phyloP scores from a whole-genome alignment of 2,329 filamentous ascomycete species.

The Parastagonospora nodorum region DNA sequence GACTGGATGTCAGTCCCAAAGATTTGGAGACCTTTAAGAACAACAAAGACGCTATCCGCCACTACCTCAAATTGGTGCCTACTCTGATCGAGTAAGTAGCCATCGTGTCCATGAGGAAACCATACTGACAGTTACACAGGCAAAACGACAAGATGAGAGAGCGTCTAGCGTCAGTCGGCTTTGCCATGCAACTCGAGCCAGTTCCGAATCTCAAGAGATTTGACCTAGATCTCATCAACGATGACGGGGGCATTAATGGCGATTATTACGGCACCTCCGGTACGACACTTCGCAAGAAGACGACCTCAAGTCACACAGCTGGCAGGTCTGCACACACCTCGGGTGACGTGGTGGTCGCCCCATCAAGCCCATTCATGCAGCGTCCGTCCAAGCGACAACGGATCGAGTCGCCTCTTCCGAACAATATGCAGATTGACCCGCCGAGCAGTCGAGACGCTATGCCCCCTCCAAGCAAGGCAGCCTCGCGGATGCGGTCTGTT shows the following conservation, averaged over 20 bases:
- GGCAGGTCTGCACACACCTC: conserved; percentile 25
- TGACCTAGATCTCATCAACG: conserved; percentile 11
- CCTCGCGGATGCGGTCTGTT: conserved; percentile 34
- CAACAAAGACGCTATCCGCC: conserved; percentile 29
- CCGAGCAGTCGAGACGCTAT: conserved; percentile 42
- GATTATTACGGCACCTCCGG: background rate
- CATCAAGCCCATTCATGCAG: conserved; percentile 15
- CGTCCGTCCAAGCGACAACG: conserved; percentile 41
- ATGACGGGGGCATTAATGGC: conserved; percentile 9
- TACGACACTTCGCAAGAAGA: conserved; percentile 15
- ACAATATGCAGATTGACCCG: conserved; percentile 15
- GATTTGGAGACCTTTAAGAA: conserved; percentile 26
- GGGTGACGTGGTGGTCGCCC: conserved; percentile 5
- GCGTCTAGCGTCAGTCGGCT: conserved; percentile 33
- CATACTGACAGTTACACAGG: conserved; percentile 22
- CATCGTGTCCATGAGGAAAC: too few species aligned
- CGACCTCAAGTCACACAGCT: conserved; percentile 30
- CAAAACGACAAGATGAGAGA: conserved; percentile 38
- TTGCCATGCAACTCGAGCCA: conserved; percentile 33
- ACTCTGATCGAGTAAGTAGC: conserved; percentile 31
- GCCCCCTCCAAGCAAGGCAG: conserved; percentile 44
- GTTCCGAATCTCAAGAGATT: conserved; percentile 24
- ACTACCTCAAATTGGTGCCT: conserved; percentile 35
- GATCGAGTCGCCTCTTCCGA: conserved; percentile 33
- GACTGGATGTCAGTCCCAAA: conserved; percentile 18